Base-by-base conservation (phyloP, 1,139 yeast genomes). In the Lodderomyces orthopsilosis region DNA sequence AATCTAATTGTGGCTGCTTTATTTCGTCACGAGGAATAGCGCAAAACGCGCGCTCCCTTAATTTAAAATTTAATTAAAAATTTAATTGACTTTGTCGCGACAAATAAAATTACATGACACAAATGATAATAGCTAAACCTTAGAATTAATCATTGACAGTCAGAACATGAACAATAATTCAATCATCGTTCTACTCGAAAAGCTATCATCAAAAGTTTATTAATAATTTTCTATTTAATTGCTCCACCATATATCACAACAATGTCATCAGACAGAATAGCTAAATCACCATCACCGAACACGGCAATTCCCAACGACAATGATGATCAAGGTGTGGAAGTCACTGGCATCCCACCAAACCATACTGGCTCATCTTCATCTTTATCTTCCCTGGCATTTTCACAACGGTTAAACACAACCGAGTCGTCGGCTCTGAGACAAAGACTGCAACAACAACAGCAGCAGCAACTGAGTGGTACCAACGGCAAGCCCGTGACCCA, bases 371-470 rank as follows among this genome's bases (percentile, higher is more conserved):
- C 37, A 34, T 34, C 37, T n/a, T 18, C 37, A 12, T 17, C 37
- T 9, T 12, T 34, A 21, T 34, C 37, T 9, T 4, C 17, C 3
- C 32, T 27, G 32, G 10, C 23, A 19, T 9, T 12, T 12, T 14
- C 23, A 9, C 24, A 34, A 19, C 37, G 10, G 8, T 7, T n/a
- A 34, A 22, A 34, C 14, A 34, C 24, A 8, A 22, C 37, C 5
- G 37, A 35, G 19, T 35, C 37, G 13, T 21, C 27, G 4, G 19
- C 22, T 22, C 37, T 13, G 22, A 27, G 32, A 28, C 35, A 21
- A 37, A 17, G 22, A 34, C 24, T 34, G 26, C 37, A 22, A 6
- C 37, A n/a, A 6, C 36, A 13, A 33, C 38, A 32, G 42, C 28
- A n/a, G 19, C 28, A 26, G 27, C 42, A 15, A 42, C 35, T n/a